Evolutionary conservation across 1,139 yeast genomes (phyloP).

Genomic region (Spathaspora sp.): DNA sequence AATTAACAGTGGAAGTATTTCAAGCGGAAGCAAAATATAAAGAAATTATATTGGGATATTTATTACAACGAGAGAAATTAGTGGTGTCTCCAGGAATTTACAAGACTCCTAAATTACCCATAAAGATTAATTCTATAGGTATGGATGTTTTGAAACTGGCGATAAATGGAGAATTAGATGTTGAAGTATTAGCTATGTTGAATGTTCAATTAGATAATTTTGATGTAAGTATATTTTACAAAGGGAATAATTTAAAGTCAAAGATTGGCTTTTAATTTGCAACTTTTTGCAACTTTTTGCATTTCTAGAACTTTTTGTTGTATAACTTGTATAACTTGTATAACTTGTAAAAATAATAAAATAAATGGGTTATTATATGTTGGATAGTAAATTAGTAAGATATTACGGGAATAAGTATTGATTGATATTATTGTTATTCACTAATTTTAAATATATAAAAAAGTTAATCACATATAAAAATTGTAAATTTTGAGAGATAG

Average conservation of each 20-base stretch:
- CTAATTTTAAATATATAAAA: no score
- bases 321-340: neutral
- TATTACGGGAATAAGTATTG: no score
- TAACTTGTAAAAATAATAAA: neutral
- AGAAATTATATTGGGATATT: conserved; percentile 49
- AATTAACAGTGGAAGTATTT: conserved; percentile 35
- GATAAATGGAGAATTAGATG: conserved; percentile 47
- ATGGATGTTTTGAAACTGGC: conserved; percentile 49
- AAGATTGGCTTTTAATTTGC: conserved; percentile 33
- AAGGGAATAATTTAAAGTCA: conserved; percentile 42
- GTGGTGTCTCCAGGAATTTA: conserved; percentile 50
- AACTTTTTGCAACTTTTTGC: neutral
- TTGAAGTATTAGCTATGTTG: conserved; percentile 47
- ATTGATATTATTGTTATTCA: no score
- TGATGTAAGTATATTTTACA: conserved; percentile 38
- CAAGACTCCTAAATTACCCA: conserved; percentile 49
- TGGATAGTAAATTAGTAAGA: no score
- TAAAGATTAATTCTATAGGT: conserved; percentile 45
- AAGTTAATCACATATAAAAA: no score
- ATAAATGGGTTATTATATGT: no score
- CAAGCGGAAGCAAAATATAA: conserved; percentile 49
- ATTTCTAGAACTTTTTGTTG: conserved; percentile 2
- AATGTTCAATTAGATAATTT: conserved; percentile 37
- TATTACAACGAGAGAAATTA: conserved; percentile 35
- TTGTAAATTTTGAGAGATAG: no score